Evolutionary conservation across 352 stramenopile species (phyloP), one percentile per base, ranked within the genome.

Genomic region (Phytophthora europaea): DNA sequence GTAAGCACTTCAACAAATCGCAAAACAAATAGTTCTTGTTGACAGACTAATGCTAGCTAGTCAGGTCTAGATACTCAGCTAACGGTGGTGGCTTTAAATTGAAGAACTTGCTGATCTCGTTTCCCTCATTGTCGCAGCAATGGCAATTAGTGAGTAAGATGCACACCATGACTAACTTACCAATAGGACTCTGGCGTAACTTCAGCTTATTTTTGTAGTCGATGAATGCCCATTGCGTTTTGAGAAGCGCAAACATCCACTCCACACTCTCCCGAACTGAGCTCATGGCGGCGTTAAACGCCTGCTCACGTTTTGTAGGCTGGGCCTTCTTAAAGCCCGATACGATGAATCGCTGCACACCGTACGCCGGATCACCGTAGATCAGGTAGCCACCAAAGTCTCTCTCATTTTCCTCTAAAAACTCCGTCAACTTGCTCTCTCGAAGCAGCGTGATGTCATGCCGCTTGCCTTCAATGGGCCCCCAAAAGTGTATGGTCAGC

Each of bases 21-120:
- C 9, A 52, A 64, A 51, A 8, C 36, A 60, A 47, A 0, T 64
- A 70, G 45, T 47, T 71, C 59, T 16, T 53, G 16, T 58, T 26
- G 26, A 53, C 10, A 40, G 31, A 15, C 7, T 38, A 43, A 3
- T 43, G 36, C 36, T 60, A 60, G 54, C 10, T 64, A 45, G 12
- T 53, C 20, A 58, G 10, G 18, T 70, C 40, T 63, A 63, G 22
- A 53, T 70, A 70, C 40, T 54, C 31, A 51, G 22, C 45, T 65
- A 71, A 65, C 15, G 34, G 47, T 60, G 64, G 45, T 28, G 47
- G 55, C 13, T 53, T 54, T 33, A 65, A 71, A 47, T 61, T 0
- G 13, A 70, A 54, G 10, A 52, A 55, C 45, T 71, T 65, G 64
- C 64, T 71, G 53, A 61, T 65, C 22, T 65, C 36, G n/a, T 65